phyloP scores from a whole-genome alignment of 1,139 yeast genomes.

The Schwanniomyces etchellsii region DNA sequence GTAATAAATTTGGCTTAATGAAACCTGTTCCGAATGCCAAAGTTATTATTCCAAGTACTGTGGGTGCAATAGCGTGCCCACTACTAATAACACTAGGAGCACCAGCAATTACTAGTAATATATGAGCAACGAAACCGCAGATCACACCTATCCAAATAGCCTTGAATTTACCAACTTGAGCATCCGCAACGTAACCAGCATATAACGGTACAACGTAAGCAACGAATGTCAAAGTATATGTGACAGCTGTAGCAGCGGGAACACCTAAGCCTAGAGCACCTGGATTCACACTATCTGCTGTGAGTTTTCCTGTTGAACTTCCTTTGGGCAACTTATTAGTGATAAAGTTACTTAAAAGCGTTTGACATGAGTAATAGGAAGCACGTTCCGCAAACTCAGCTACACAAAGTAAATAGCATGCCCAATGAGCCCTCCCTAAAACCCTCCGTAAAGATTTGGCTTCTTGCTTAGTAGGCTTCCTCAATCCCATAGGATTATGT shows the following conservation, averaged over 20 bases:
- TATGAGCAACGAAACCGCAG: constrained; percentile 18
- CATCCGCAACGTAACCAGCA: constrained; percentile 42
- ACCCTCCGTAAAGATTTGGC: constrained; percentile 35
- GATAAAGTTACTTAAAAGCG: constrained; percentile 37
- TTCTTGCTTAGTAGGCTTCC: constrained; percentile 39
- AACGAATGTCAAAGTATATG: constrained; percentile 32
- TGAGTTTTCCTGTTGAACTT: constrained; percentile 42
- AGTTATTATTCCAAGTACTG: constrained; percentile 29
- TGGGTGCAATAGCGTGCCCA: constrained; percentile 30
- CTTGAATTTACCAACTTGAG: constrained; percentile 34
- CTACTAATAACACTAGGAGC: constrained; percentile 30
- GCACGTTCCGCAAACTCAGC: constrained; percentile 45
- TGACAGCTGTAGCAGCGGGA: constrained; percentile 33
- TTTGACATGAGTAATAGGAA: constrained; percentile 39
- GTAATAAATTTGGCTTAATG: constrained; percentile 47
- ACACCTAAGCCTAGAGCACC: constrained; percentile 40
- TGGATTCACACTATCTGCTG: constrained; percentile 26
- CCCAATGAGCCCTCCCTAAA: constrained; percentile 22
- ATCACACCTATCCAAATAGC: constrained; percentile 37
- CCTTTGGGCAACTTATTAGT: constrained; percentile 47
- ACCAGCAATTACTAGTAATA: constrained; percentile 33
- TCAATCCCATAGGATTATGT: constrained; percentile 26
- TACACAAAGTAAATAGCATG: constrained; percentile 31
- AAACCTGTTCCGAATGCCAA: constrained; percentile 45
- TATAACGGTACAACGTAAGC: constrained; percentile 40